phyloP scores from a whole-genome alignment of 139 green algal species.

The Haematococcus sp. region DNA sequence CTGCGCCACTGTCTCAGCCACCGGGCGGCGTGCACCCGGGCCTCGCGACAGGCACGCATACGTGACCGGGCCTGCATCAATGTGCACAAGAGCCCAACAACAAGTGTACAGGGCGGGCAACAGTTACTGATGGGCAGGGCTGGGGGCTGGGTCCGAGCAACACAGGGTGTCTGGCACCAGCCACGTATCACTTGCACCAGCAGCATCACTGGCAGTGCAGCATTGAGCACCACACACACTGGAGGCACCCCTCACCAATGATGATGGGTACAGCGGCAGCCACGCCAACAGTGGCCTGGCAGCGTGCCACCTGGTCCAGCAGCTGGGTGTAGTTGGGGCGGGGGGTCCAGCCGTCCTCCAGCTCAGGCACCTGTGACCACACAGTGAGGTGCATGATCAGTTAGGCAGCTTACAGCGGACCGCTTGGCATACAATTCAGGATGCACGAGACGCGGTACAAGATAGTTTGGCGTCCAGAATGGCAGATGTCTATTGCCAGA shows the following conservation, averaged over 20 bases:
- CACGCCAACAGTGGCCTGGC: constrained; percentile 62
- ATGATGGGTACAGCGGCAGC: constrained; percentile 76
- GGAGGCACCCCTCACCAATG: constrained; percentile 69
- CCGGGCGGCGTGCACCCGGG: background rate
- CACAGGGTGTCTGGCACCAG: too few species aligned
- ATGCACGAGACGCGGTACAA: background rate
- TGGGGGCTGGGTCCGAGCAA: too few species aligned
- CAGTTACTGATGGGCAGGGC: too few species aligned
- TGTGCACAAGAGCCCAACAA: too few species aligned
- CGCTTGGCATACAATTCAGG: background rate
- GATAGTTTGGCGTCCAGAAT: too few species aligned
- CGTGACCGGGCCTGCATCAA: constrained; percentile 70
- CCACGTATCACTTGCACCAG: too few species aligned
- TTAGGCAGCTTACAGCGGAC: background rate
- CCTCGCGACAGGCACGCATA: constrained; percentile 63
- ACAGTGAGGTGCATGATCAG: too few species aligned
- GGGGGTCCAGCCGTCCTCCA: constrained; percentile 40
- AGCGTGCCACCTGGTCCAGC: constrained; percentile 57
- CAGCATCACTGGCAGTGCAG: too few species aligned
- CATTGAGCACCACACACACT: too few species aligned
- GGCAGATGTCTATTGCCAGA: too few species aligned
- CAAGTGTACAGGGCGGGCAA: background rate
- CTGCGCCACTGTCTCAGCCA: constrained; percentile 16
- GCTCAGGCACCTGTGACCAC: constrained; percentile 79
- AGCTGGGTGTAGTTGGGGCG: constrained; percentile 52